phyloP scores from a whole-genome alignment of 441 rosid species.

The Macaranga tanarius region DNA sequence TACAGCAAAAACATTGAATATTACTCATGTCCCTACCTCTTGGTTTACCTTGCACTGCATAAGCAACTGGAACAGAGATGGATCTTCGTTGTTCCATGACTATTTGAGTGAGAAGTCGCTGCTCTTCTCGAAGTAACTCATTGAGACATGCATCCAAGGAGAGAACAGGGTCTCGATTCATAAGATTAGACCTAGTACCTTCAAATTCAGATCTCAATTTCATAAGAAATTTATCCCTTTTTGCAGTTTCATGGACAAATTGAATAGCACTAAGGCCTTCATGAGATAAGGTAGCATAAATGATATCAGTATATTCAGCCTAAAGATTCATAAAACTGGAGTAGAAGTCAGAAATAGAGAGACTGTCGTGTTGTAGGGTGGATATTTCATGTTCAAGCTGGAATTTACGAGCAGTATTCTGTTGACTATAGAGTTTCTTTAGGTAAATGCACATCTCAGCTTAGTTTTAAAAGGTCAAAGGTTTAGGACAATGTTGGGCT shows the following conservation, averaged over 20 bases:
- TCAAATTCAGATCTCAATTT: too few species aligned
- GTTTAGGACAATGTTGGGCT: neutral
- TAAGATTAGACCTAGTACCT: neutral
- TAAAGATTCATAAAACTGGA: neutral
- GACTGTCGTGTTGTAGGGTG: neutral
- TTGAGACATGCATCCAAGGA: too few species aligned
- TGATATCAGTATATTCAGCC: neutral
- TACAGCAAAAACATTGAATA: neutral
- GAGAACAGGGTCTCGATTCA: neutral
- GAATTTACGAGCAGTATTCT: conserved; percentile 1
- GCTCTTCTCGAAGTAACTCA: neutral
- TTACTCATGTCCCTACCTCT: neutral
- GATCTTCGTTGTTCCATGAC: neutral
- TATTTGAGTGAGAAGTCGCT: neutral
- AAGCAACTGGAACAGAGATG: neutral
- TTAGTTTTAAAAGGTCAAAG: neutral
- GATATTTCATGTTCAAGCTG: conserved; percentile 5
- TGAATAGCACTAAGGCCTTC: neutral
- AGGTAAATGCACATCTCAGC: conserved; percentile 1
- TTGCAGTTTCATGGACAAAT: neutral
- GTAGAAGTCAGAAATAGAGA: conserved; percentile 3
- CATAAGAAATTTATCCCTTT: neutral
- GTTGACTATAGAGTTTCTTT: conserved; percentile 8
- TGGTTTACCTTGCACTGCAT: neutral
- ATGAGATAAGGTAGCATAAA: neutral